These are phyloP conservation scores for Plasmodium relictum DNA, from an alignment of 169 alveolate species.

Conservation along the genomic window DNA sequence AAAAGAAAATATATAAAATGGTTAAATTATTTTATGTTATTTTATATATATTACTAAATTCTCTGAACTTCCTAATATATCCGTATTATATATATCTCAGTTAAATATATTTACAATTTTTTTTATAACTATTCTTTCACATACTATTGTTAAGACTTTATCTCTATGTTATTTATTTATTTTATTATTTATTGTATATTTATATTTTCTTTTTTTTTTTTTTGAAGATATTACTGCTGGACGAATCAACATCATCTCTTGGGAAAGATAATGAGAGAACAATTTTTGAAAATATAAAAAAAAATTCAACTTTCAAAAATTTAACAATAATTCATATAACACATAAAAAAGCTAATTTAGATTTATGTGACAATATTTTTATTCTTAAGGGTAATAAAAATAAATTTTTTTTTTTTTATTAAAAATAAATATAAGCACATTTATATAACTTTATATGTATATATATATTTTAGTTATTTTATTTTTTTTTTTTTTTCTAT, in stretches of 20 bases:
- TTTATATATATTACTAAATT: too few relatives aligned
- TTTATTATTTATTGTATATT: neutral
- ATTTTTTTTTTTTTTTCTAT: conserved; percentile 22
- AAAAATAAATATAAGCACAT: neutral
- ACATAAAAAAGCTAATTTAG: conserved; percentile 60
- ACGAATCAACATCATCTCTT: conserved; percentile 94
- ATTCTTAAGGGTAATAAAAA: conserved; percentile 40
- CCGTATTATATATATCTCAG: neutral
- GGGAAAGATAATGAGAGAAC: conserved; percentile 79
- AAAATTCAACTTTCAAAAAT: conserved; percentile 29
- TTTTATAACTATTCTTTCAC: too few relatives aligned
- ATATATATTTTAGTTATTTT: neutral
- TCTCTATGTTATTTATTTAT: too few relatives aligned
- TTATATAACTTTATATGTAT: neutral
- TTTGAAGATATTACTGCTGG: conserved; percentile 86
- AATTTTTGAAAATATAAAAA: conserved; percentile 76
- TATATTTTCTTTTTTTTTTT: neutral
- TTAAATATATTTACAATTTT: neutral
- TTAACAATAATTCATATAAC: conserved; percentile 54
- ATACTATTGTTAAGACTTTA: too few relatives aligned
- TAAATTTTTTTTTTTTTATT: neutral
- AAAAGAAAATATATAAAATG: too few relatives aligned
- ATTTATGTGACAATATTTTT: conserved; percentile 42
- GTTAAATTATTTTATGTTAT: too few relatives aligned
- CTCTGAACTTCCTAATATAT: too few relatives aligned